Evolutionary conservation across 352 stramenopile species (phyloP), one percentile per base, ranked within the genome.

Genomic region (Aphanomyces cochlioides): DNA sequence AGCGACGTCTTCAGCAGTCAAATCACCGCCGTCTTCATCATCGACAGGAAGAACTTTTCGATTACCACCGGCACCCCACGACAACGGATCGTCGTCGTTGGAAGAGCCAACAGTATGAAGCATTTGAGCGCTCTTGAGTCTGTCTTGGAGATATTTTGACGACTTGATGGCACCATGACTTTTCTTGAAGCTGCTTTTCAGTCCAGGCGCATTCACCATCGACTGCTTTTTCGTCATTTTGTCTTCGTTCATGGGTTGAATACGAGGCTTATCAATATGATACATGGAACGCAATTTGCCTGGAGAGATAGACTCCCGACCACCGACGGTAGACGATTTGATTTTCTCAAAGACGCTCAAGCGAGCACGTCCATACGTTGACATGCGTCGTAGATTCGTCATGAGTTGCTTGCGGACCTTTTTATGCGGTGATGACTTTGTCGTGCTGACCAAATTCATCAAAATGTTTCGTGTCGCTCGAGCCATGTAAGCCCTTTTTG

Each of bases 381-480:
- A 61, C 43, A 63, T 39, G n/a, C 64, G 64, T 36, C 64, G 43
- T 13, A 70, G 47, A 53, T 47, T 60, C 34, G 45, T 21, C 54
- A 70, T 8, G 13, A 70, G n/a, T 10, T 70, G 64, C 48, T 64
- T 60, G 39, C 64, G 64, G 3, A 63, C 64, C 36, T 70, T 70
- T 7, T 7, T 10, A 28, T 64, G 53, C 7, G 64, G 64, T 7
- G 8, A 63, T n/a, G 64, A 61, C n/a, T 36, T 40, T 8, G 36
- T 39, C 5, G 53, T 38, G 3, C 21, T 0, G 19, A 56, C 40
- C 5, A 70, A 19, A 34, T 70, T 70, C 15, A 15, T 61, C 17
- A 70, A 8, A 21, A 70, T 70, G 39, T 70, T 70, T 17, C 2
- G 10, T 0, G 43, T 41, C 3, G 64, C 64, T 19, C 34, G 12